phyloP scores from a whole-genome alignment of 768 basidiomycete genomes.

The Mycena filopes region DNA sequence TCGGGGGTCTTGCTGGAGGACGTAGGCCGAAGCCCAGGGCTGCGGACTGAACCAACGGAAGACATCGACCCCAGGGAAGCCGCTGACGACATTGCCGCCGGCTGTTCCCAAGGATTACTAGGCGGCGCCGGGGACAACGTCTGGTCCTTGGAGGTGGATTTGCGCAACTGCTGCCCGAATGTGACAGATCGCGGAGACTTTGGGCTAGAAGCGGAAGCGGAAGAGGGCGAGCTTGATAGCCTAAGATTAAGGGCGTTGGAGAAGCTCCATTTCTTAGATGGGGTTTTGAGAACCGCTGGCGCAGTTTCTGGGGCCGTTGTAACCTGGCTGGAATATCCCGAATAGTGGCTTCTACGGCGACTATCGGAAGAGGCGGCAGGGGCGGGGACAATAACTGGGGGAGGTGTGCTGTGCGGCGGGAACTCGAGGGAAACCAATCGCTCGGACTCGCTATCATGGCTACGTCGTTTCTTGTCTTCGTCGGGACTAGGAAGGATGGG shows the following conservation, averaged over 20 bases:
- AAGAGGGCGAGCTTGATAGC: slow-evolving; percentile 73
- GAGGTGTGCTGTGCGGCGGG: slow-evolving; percentile 49
- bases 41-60: slow-evolving; percentile 73
- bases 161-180: slow-evolving; percentile 74
- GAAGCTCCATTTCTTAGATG: slow-evolving; percentile 98
- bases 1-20: slow-evolving; percentile 74
- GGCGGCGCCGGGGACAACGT: slow-evolving; percentile 54
- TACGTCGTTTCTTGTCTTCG: slow-evolving; percentile 53
- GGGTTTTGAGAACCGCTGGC: slow-evolving; percentile 71
- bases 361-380: slow-evolving; percentile 42
- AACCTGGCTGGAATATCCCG: slow-evolving; percentile 46
- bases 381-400: slow-evolving; percentile 37
- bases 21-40: slow-evolving; percentile 54
- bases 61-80: slow-evolving; percentile 80
- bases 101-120: slow-evolving; percentile 70
- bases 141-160: slow-evolving; percentile 76
- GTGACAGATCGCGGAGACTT: slow-evolving; percentile 73
- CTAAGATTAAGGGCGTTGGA: slow-evolving; percentile 86
- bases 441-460: slow-evolving; percentile 58
- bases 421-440: slow-evolving; percentile 65
- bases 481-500: slow-evolving; percentile 55
- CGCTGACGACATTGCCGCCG: slow-evolving; percentile 83
- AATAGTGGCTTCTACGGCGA: slow-evolving; percentile 52
- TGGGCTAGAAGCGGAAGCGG: slow-evolving; percentile 57
- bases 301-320: slow-evolving; percentile 55